Evolutionary conservation across 352 stramenopile genomes (phyloP).

Genomic region (Globisporangium middletonii): DNA sequence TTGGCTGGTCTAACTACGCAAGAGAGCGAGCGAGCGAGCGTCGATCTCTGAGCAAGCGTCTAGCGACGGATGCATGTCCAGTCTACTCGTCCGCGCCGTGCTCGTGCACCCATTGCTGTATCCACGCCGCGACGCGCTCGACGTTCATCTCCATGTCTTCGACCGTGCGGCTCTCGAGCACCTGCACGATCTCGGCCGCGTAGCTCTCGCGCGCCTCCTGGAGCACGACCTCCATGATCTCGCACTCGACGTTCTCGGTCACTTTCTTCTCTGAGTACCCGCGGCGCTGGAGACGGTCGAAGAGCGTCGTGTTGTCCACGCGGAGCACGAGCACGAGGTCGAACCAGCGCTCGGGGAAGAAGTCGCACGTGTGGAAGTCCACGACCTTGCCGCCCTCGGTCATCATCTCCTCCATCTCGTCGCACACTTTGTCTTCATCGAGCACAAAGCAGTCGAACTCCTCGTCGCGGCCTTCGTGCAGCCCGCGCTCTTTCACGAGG

Average conservation of each 20-base stretch:
- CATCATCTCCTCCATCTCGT: constrained; percentile 93
- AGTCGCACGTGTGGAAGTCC: constrained; percentile 97
- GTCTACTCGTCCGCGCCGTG: constrained; percentile 23
- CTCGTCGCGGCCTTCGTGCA: constrained; percentile 88
- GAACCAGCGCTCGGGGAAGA: constrained; percentile 98
- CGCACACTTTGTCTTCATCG: constrained; percentile 96
- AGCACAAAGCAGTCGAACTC: constrained; percentile 96
- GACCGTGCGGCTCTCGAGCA: constrained; percentile 91
- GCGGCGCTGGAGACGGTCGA: constrained; percentile 77
- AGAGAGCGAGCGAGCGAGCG: background rate
- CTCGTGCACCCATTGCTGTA: constrained; percentile 88
- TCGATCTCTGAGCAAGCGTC: background rate
- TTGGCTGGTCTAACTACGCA: background rate
- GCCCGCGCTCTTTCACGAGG: constrained; percentile 79
- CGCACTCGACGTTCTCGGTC: constrained; percentile 94
- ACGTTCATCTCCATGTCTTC: constrained; percentile 97
- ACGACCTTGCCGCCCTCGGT: constrained; percentile 87
- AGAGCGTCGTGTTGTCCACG: constrained; percentile 91
- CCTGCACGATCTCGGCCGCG: constrained; percentile 93
- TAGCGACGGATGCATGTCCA: background rate
- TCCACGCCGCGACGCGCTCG: constrained; percentile 88
- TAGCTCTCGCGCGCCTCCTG: constrained; percentile 96
- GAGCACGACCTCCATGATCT: constrained; percentile 98
- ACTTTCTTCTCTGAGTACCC: constrained; percentile 96
- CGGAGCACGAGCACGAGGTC: constrained; percentile 92